Evolutionary conservation across 2,329 filamentous ascomycete genomes (phyloP), one percentile per base, ranked within the genome.

Genomic region (Fusarium gaditjirri): DNA sequence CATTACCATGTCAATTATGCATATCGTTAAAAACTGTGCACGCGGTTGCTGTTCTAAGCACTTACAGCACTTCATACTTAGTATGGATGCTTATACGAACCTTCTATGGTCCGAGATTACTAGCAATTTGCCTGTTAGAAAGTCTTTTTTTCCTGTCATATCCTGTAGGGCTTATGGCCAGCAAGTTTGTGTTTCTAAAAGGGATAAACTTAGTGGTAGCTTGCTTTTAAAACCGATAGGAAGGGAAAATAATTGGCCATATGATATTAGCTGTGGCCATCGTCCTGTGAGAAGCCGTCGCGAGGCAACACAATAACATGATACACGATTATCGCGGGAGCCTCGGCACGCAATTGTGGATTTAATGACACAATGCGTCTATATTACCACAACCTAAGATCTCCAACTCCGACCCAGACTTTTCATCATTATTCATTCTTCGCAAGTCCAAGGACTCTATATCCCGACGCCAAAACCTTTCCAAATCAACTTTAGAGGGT

Each of bases 281-380:
- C n/a, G 17, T 39, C 17, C 36, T 44, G 53, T 47, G 10, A n/a
- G 29, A n/a, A 50, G 42, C 23, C 50, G 47, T 29, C 50, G 42
- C 61, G 33, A 67, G 47, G 55, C 47, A 56, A 62, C 17, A 25
- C 38, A 62, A 38, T 47, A 47, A 62, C 46, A 50, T 55, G 56
- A 55, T 49, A n/a, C 41, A 55, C 33, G 56, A 68, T 41, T 25
- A 55, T 43, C 31, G 17, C 62, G 29, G 63, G 27, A 62, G 29
- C 33, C 21, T 33, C 39, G 57, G 64, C 41, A 69, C 66, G 35
- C 41, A 47, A 61, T 61, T 68, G 47, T 47, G 44, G 35, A 19
- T 25, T 36, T 41, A 35, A 39, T 69, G 44, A 43, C 44, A 64
- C 31, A 47, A 64, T 49, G 12, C 27, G 21, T 6, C 19, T 25